Percentiles rank a stretch among this genome's conserved stretches.
phyloP scores from a whole-genome alignment of 495 filamentous ascomycete species.

The Sordaria brevicollis region DNA sequence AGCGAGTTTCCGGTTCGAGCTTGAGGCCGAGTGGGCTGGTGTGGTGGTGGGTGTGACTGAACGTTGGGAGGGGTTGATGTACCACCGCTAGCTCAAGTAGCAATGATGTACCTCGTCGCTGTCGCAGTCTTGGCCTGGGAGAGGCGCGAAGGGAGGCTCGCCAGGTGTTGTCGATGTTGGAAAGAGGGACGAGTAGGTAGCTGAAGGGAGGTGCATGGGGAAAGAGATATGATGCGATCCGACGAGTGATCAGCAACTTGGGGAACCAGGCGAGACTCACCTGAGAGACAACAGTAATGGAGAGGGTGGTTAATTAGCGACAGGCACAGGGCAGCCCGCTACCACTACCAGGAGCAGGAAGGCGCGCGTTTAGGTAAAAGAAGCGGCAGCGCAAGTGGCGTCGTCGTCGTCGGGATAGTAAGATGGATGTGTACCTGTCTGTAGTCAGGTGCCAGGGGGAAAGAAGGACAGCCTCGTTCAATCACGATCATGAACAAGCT shows the following conservation, averaged over 20 bases:
- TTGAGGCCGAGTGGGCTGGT: background rate
- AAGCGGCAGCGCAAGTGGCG: background rate
- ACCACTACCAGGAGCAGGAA: background rate
- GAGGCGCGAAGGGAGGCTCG: background rate
- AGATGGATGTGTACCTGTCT: no score
- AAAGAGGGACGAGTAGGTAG: background rate
- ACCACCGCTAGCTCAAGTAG: background rate
- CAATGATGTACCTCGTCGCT: background rate
- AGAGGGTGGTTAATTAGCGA: background rate
- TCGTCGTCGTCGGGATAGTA: background rate
- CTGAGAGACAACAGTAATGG: background rate
- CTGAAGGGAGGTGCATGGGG: background rate
- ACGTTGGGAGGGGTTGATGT: background rate
- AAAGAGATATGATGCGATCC: background rate
- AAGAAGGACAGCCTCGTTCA: background rate
- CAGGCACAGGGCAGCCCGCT: background rate
- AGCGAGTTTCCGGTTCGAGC: background rate
- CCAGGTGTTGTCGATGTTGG: background rate
- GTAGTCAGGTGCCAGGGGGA: background rate
- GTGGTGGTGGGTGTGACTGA: background rate
- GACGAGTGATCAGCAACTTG: background rate
- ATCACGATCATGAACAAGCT: background rate
- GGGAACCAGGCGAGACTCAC: background rate
- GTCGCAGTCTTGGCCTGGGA: background rate
- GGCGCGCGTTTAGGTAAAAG: background rate